These are phyloP conservation scores for Carex arenaria DNA, from an alignment of 202 grass and related monocot species.

Conservation along the genomic window DNA sequence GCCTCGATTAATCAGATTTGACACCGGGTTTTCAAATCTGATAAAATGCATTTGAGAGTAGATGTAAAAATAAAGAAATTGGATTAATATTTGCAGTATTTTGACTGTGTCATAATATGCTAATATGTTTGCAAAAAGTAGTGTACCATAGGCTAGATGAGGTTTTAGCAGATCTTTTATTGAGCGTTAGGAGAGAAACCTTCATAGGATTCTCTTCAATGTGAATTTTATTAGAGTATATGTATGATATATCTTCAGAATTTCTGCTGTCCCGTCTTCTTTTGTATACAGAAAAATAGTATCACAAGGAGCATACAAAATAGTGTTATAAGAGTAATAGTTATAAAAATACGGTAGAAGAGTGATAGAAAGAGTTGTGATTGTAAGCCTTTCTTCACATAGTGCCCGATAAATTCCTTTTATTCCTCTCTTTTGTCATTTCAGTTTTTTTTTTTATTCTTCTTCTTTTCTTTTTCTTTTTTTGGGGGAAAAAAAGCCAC, in stretches of 20 bases:
- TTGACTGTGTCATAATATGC: background rate
- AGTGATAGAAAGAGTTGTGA: no score
- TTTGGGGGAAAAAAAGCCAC: no score
- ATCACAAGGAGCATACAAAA: no score
- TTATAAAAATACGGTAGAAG: no score
- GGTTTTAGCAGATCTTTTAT: constrained; percentile 1
- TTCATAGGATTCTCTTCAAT: background rate
- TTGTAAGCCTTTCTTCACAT: no score
- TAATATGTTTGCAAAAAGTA: constrained; percentile 14
- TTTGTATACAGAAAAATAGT: no score
- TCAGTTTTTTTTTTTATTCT: no score
- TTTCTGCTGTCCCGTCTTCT: background rate
- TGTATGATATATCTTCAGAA: background rate
- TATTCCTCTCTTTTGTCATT: no score
- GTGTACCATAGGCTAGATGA: background rate
- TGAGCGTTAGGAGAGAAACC: background rate
- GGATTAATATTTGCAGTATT: background rate
- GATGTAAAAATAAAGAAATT: background rate
- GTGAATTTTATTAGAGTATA: background rate
- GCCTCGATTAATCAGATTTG: background rate
- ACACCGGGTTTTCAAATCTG: background rate
- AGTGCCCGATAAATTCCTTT: no score
- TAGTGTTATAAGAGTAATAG: no score
- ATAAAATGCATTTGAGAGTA: background rate
- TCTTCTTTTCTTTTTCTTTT: no score